Evolutionary conservation across 2,329 filamentous ascomycete species (phyloP).

Genomic region (Cladosporium sp.): DNA sequence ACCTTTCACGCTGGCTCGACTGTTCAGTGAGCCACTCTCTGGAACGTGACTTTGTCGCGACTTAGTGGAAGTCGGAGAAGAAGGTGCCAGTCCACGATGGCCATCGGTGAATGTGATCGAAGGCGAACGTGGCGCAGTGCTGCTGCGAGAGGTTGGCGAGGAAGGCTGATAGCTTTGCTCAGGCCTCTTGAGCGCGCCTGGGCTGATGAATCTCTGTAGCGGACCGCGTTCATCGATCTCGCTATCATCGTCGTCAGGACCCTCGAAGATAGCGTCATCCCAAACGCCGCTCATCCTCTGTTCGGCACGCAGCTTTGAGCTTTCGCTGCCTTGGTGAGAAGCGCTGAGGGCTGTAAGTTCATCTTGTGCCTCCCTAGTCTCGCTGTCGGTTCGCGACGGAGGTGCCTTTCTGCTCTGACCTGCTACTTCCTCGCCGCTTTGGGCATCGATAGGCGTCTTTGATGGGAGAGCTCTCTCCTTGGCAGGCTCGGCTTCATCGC

Average conservation of each 20-base stretch:
- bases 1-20: conserved; percentile 22
- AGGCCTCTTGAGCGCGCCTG: conserved; percentile 31
- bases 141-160: conserved; percentile 16
- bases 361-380: conserved; percentile 50
- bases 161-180: conserved; percentile 28
- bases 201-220: conserved; percentile 34
- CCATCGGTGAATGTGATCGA: conserved; percentile 32
- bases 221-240: conserved; percentile 43
- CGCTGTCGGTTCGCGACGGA: conserved; percentile 48
- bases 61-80: conserved; percentile 25
- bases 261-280: conserved; percentile 54
- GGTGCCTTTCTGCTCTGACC: conserved; percentile 44
- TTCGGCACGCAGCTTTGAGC: conserved; percentile 33
- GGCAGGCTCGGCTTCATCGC: conserved; percentile 68
- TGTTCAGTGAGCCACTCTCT: conserved; percentile 15
- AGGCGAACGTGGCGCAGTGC: conserved; percentile 10
- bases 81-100: conserved; percentile 44
- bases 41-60: conserved; percentile 20
- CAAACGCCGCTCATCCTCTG: conserved; percentile 46
- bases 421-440: conserved; percentile 37
- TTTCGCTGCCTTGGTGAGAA: conserved; percentile 31
- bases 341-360: conserved; percentile 42
- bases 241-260: conserved; percentile 48
- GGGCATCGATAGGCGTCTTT: conserved; percentile 57
- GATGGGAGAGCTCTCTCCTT: conserved; percentile 66